phyloP scores from a whole-genome alignment of 805 yeast species.

The Metschnikowia picachoensis region DNA sequence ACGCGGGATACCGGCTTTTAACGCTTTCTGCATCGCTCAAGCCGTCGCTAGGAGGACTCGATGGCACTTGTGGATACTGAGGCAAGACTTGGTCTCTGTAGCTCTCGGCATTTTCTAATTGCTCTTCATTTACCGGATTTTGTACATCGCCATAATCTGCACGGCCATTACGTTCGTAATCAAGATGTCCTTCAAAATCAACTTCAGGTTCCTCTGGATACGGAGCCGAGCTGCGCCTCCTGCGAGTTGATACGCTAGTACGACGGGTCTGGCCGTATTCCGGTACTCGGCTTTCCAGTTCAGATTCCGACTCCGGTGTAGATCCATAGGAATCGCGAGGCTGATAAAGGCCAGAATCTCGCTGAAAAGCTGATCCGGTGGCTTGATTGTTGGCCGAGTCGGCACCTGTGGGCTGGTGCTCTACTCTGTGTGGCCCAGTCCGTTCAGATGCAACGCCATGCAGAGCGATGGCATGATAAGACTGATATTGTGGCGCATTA shows the following conservation, averaged over 20 bases:
- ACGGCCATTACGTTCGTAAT: too few species aligned
- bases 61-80: conserved; percentile 13
- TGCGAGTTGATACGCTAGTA: too few species aligned
- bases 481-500: background rate
- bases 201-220: too few species aligned
- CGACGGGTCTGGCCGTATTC: too few species aligned
- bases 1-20: conserved; percentile 18
- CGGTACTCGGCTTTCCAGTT: too few species aligned
- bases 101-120: background rate
- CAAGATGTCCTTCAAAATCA: too few species aligned
- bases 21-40: conserved; percentile 18
- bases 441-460: background rate
- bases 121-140: too few species aligned
- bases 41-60: conserved; percentile 16
- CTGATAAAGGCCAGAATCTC: background rate
- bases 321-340: too few species aligned
- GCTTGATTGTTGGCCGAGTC: background rate
- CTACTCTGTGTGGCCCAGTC: background rate
- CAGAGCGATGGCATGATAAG: background rate
- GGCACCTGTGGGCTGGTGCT: background rate
- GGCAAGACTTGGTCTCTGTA: background rate
- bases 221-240: too few species aligned
- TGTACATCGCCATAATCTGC: too few species aligned
- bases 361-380: background rate
- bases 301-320: too few species aligned